phyloP scores from a whole-genome alignment of 1,284 basidiomycete species.

The Ustilago hordei region DNA sequence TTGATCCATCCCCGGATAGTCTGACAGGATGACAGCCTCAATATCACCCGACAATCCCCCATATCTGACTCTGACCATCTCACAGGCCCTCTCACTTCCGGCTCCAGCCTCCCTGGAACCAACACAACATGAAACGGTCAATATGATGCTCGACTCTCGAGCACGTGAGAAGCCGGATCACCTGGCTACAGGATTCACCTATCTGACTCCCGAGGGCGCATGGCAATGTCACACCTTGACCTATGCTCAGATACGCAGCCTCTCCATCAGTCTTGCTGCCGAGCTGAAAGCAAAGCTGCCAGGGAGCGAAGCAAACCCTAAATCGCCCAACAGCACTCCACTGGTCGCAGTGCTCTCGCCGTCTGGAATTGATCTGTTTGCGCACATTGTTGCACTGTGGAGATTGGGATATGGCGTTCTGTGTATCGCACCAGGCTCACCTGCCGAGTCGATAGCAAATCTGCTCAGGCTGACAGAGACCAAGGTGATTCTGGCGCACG shows the following conservation, averaged over 20 bases:
- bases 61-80: slow-evolving; percentile 48
- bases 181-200: slow-evolving; percentile 70
- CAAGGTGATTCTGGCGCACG: slow-evolving; percentile 72
- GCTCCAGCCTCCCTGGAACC: slow-evolving; percentile 61
- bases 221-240: slow-evolving; percentile 64
- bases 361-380: slow-evolving; percentile 70
- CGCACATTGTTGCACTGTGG: slow-evolving; percentile 70
- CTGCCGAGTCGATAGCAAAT: slow-evolving; percentile 74
- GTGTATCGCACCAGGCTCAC: slow-evolving; percentile 71
- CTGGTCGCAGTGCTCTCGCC: slow-evolving; percentile 70
- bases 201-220: slow-evolving; percentile 24
- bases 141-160: slow-evolving; percentile 68
- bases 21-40: slow-evolving; percentile 15
- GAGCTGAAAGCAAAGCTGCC: slow-evolving; percentile 15
- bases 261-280: slow-evolving; percentile 15
- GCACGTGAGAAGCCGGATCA: slow-evolving; percentile 62
- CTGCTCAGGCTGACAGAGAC: slow-evolving; percentile 73
- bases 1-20: background rate
- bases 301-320: slow-evolving; percentile 11
- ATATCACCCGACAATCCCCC: slow-evolving; percentile 33
- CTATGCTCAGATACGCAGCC: slow-evolving; percentile 20
- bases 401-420: slow-evolving; percentile 70
- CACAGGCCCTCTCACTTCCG: slow-evolving; percentile 40
- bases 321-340: slow-evolving; percentile 22
- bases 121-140: slow-evolving; percentile 65